Base-by-base conservation (phyloP, 1,284 basidiomycete species). In the Fomitiporia mediterranea region DNA sequence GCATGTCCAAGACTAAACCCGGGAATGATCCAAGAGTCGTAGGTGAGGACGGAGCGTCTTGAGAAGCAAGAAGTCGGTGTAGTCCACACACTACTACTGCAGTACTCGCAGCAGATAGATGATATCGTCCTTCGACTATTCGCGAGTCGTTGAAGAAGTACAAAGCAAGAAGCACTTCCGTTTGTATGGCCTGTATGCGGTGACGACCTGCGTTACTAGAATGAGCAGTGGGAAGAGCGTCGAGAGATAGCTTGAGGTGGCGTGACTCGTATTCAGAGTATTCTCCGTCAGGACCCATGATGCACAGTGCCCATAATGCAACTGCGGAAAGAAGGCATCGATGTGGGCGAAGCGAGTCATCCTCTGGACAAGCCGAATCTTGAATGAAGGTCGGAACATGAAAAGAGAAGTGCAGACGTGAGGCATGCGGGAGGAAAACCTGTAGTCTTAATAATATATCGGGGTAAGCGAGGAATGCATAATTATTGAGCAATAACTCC, bases 281-380 rank as follows among this genome's bases (percentile, higher is more conserved):
- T 37, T 30, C 25, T 19, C 43, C 50, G 40, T 21, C 11, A 30
- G 11, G 30, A 21, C 44, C 27, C 13, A 46, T 46, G 6, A 46
- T 46, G n/a, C 44, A 30, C 8, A 46, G 13, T n/a, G 79, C 80
- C 70, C 79, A 76, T 1, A 82, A 69, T 61, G 77, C 80, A 13
- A 78, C 71, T 8, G 72, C 71, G 53, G 71, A 72, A 23, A 81
- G 62, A 4, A 83, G 72, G 17, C 75, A 74, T 11, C 75, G 72
- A 11, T 75, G 68, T 13, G 80, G 80, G 4, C 77, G 73, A 5
- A 21, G 30, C n/a, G 44, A 15, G 30, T 46, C 44, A n/a, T 46
- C 25, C 2, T 2, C 27, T 11, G 30, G 56, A 25, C 42, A 28
- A 5, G 28, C 21, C 4, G 37, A 7, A 34, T 25, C 35, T 6